Conservation (phyloP, 805 yeast species). For the Saturnispora besseyi region DNA sequence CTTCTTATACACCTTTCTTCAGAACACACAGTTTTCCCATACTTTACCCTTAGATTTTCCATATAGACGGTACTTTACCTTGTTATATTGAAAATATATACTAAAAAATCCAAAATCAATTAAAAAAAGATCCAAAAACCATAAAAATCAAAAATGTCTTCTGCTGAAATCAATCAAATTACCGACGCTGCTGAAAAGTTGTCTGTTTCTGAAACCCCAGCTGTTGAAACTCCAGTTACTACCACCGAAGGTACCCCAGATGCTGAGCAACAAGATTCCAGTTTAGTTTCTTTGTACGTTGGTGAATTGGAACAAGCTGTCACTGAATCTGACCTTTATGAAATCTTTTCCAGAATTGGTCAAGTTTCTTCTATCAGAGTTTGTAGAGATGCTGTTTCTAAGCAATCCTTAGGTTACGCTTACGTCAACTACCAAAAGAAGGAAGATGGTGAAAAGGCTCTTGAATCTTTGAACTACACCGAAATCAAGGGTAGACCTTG, state of each 20-base stretch:
- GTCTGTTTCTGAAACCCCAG: constrained; percentile 25
- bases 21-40: constrained; percentile 7
- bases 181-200: constrained; percentile 29
- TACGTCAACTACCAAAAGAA: constrained; percentile 90
- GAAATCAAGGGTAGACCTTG: constrained; percentile 92
- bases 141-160: constrained; percentile 22
- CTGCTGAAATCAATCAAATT: constrained; percentile 28
- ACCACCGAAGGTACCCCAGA: constrained; percentile 25
- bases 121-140: constrained; percentile 13
- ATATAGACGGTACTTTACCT: background rate
- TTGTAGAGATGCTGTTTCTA: constrained; percentile 96
- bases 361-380: constrained; percentile 95
- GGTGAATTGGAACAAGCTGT: constrained; percentile 93
- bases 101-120: constrained; percentile 8
- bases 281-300: constrained; percentile 84
- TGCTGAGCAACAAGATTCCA: constrained; percentile 40
- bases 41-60: constrained; percentile 1
- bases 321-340: constrained; percentile 90
- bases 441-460: constrained; percentile 87
- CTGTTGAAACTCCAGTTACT: constrained; percentile 26
- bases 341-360: constrained; percentile 89
- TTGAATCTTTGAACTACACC: constrained; percentile 91
- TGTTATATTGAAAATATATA: constrained; percentile 12
- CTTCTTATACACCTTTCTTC: background rate
- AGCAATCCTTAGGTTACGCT: constrained; percentile 96